Conservation (phyloP, 768 basidiomycete genomes). For the Clathrus columnatus region DNA sequence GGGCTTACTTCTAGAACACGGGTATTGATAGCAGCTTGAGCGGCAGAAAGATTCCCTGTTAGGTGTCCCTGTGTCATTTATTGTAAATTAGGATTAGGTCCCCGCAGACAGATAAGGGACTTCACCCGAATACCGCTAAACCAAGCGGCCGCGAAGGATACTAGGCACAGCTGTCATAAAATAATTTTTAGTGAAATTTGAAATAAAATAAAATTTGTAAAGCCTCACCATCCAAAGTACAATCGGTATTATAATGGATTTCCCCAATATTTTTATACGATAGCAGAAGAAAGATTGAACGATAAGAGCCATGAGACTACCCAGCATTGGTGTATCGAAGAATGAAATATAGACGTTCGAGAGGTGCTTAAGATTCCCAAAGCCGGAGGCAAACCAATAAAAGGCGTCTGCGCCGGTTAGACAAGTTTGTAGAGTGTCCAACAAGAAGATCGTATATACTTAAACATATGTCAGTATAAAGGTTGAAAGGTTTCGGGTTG, state of each 20-base stretch:
- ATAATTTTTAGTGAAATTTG: not conserved
- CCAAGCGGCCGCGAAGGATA: not conserved
- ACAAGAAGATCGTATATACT: slow-evolving; percentile 21
- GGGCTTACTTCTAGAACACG: not conserved
- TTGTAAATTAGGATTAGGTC: too few relatives aligned
- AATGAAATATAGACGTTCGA: slow-evolving; percentile 17
- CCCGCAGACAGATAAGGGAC: too few relatives aligned
- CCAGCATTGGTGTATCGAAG: slow-evolving; percentile 22
- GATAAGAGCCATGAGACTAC: slow-evolving; percentile 18
- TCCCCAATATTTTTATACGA: slow-evolving; percentile 21
- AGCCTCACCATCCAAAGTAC: not conserved
- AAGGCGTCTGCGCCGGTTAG: slow-evolving; percentile 21
- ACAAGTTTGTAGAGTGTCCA: slow-evolving; percentile 20
- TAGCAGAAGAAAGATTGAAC: slow-evolving; percentile 27
- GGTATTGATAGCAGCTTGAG: not conserved
- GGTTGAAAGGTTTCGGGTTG: not conserved
- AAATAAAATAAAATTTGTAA: not conserved
- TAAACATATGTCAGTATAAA: not conserved
- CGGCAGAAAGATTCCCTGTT: not conserved
- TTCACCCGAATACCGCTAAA: not conserved
- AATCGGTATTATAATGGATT: slow-evolving; percentile 8
- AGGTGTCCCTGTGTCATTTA: not conserved
- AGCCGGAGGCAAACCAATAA: slow-evolving; percentile 22
- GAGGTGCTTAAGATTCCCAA: slow-evolving; percentile 21
- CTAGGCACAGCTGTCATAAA: not conserved